Evolutionary conservation across 2,329 filamentous ascomycete species (phyloP), one percentile per base, ranked within the genome.

Genomic region (Penicillium sp.): DNA sequence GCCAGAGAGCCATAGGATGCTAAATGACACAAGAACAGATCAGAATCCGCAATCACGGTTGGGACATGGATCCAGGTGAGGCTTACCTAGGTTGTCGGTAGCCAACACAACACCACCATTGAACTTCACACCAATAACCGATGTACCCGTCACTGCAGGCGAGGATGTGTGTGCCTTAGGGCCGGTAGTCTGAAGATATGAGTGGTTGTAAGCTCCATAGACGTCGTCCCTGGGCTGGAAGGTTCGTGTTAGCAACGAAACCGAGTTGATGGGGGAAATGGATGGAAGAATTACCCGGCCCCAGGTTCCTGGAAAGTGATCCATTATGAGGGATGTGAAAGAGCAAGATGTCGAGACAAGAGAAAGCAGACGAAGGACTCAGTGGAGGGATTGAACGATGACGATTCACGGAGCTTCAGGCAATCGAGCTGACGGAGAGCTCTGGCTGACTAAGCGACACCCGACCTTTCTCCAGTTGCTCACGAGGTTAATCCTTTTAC

Each of bases 1-100:
- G 92, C 90, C 52, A 90, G 85, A 40, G 92, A 95, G 64, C 92
- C 92, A 68, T 98, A 98, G 41, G 92, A 98, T 54, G 92, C 92
- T 94, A 37, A 15, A 35, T 17, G 8, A 10, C n/a, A 13, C 12
- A 4, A 7, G 10, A 15, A 25, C 7, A 17, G 12, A 17, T 40
- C 17, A 40, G 37, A 23, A n/a, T 6, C 6, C 7, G 8, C 9
- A 9, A 22, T n/a, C 7, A 11, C 10, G 28, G 20, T 26, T 18
- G 25, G 26, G 18, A 12, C 1, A 23, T 8, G 12, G 5, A n/a
- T 2, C 11, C 3, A 9, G 10, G n/a, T 28, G 22, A 10, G 16
- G 55, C 73, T 39, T 73, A 94, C 88, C 88, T 50, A 98, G 73
- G 72, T 96, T 98, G 69, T 98, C 92, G 57, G 92, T 87, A 35